Percentiles rank a stretch among this genome's conserved stretches.
Conservation (phyloP, 2,329 filamentous ascomycete genomes). For the Ophiostoma ips region DNA sequence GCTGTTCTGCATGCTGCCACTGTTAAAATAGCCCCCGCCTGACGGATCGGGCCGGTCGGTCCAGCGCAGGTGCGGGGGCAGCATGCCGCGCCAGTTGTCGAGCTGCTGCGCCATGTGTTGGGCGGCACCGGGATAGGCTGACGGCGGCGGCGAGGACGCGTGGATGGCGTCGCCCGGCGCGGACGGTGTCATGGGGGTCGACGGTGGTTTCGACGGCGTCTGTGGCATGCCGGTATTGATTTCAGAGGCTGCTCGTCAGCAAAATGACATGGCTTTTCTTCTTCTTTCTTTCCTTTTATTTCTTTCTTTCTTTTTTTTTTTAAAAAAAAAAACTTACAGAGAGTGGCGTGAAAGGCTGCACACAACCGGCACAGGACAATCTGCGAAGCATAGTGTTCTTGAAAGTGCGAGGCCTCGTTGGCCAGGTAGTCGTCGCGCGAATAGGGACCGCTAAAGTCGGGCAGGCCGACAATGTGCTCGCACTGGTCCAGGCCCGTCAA, state of each 20-base stretch:
- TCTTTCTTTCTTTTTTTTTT: too few species aligned
- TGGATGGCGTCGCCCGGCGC: neutral
- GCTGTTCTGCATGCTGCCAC: too few species aligned
- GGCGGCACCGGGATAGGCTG: neutral
- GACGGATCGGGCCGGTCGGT: constrained; percentile 27
- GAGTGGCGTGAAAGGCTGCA: constrained; percentile 35
- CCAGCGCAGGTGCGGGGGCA: constrained; percentile 43
- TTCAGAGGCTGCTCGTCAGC: neutral
- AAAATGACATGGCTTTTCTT: too few species aligned
- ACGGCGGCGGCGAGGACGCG: constrained; percentile 21
- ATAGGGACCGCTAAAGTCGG: constrained; percentile 35
- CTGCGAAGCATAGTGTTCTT: constrained; percentile 46
- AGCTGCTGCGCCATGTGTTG: constrained; percentile 33
- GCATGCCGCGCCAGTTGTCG: constrained; percentile 41
- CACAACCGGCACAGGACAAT: constrained; percentile 41
- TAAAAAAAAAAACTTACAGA: constrained; percentile 16
- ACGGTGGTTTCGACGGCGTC: constrained; percentile 10
- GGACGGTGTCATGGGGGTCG: neutral
- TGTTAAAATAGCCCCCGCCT: too few species aligned
- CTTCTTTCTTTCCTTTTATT: too few species aligned
- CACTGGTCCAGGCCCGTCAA: constrained; percentile 38
- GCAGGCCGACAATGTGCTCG: constrained; percentile 39
- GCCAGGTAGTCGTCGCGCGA: constrained; percentile 32
- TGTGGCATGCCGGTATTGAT: neutral
- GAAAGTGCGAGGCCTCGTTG: constrained; percentile 38